These are phyloP conservation scores for Elsinoe fawcettii DNA, from an alignment of 2,329 filamentous ascomycete species.

Conservation along the genomic window DNA sequence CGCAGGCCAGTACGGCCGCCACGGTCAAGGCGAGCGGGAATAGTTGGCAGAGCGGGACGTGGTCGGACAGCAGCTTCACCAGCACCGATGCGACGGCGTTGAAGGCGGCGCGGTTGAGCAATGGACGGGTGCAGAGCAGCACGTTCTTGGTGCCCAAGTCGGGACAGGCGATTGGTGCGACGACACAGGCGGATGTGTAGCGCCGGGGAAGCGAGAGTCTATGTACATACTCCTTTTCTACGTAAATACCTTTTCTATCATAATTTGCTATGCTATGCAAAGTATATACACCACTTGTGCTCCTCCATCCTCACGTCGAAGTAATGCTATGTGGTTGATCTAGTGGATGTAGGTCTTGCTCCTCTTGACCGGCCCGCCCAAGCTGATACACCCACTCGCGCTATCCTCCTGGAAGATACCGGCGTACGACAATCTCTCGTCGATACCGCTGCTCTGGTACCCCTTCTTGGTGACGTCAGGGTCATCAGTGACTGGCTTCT, in stretches of 20 bases:
- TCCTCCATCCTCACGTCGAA: not conserved
- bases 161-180: constrained; percentile 36
- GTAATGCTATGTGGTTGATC: not conserved
- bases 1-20: constrained; percentile 22
- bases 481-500: constrained; percentile 46
- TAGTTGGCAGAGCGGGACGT: constrained; percentile 38
- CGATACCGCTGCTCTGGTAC: constrained; percentile 41
- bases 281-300: not conserved
- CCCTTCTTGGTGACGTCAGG: constrained; percentile 42
- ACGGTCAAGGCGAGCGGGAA: constrained; percentile 32
- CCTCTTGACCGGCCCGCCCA: not conserved
- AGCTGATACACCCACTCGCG: not conserved
- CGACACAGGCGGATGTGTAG: constrained; percentile 23
- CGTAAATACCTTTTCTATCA: not conserved
- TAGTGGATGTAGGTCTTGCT: not conserved
- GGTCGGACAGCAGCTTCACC: constrained; percentile 35
- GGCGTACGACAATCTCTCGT: constrained; percentile 48
- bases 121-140: constrained; percentile 36
- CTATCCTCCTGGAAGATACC: constrained; percentile 46
- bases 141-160: constrained; percentile 36
- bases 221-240: constrained; percentile 8
- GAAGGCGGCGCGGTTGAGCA: constrained; percentile 32
- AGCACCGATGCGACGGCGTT: constrained; percentile 32
- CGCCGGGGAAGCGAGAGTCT: not conserved
- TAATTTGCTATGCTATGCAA: not conserved